Evolutionary conservation across 2,329 filamentous ascomycete species (phyloP).

Genomic region (Hypocrella siamensis): DNA sequence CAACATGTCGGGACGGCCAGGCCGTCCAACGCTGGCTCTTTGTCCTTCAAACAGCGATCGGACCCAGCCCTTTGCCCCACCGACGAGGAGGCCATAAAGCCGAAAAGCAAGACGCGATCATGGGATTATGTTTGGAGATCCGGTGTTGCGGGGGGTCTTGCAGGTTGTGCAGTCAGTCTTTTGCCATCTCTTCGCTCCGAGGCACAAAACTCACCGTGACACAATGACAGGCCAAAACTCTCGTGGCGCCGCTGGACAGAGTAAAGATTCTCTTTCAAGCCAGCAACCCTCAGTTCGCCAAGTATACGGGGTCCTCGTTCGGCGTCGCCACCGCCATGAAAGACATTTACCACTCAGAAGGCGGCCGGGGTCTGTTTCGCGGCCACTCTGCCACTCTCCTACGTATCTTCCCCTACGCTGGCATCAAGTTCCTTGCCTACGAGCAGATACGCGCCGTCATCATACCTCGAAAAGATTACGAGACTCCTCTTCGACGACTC

Average conservation of each 20-base stretch:
- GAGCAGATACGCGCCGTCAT: constrained; percentile 78
- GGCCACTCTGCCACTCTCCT: constrained; percentile 89
- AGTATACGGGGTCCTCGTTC: constrained; percentile 80
- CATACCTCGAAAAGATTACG: constrained; percentile 56
- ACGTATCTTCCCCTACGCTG: constrained; percentile 92
- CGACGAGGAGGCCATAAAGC: constrained; percentile 29
- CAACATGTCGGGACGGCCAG: constrained; percentile 10
- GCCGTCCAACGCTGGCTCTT: constrained; percentile 5
- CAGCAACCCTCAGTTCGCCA: constrained; percentile 82
- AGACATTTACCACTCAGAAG: constrained; percentile 67
- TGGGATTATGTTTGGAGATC: constrained; percentile 73
- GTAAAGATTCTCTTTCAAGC: constrained; percentile 99
- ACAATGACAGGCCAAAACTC: constrained; percentile 76
- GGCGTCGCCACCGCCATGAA: constrained; percentile 70
- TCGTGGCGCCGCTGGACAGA: constrained; percentile 88
- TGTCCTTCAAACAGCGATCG: constrained; percentile 8
- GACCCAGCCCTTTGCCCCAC: constrained; percentile 30
- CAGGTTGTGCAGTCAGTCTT: constrained; percentile 70
- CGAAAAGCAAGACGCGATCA: constrained; percentile 42
- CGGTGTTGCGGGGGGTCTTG: constrained; percentile 74
- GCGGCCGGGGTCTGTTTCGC: constrained; percentile 64
- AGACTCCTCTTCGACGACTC: constrained; percentile 66
- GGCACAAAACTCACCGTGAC: too few species aligned
- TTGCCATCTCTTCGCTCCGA: neutral
- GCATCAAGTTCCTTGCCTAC: constrained; percentile 95